phyloP scores from a whole-genome alignment of 352 stramenopile genomes.

The Pythium brassicae region DNA sequence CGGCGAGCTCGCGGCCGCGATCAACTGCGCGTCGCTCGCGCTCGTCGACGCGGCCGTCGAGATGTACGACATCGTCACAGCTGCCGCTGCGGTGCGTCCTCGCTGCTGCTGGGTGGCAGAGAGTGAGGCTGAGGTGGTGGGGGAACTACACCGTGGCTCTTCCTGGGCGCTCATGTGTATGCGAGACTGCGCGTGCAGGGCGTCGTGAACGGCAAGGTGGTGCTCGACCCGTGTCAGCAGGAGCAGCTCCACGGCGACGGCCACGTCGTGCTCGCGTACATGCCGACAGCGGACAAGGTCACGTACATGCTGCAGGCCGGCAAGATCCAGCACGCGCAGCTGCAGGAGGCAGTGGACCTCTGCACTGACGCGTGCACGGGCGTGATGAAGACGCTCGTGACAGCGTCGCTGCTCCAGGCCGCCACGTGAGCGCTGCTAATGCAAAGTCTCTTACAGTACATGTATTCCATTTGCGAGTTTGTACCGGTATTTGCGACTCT shows the following conservation, averaged over 20 bases:
- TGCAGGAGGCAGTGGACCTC: slow-evolving; percentile 84
- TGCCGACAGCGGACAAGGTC: slow-evolving; percentile 77
- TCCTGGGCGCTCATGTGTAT: no score
- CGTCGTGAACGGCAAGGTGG: slow-evolving; percentile 45
- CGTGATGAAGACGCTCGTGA: slow-evolving; percentile 49
- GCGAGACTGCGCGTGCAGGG: slow-evolving; percentile 17
- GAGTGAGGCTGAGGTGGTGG: no score
- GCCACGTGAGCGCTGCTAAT: slow-evolving; percentile 7
- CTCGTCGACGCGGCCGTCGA: slow-evolving; percentile 88
- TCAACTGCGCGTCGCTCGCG: slow-evolving; percentile 86
- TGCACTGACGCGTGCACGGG: slow-evolving; percentile 78
- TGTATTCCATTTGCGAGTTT: no score
- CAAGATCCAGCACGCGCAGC: slow-evolving; percentile 64
- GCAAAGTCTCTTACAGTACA: not conserved
- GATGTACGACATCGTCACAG: slow-evolving; percentile 89
- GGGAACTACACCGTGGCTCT: no score
- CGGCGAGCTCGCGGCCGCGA: slow-evolving; percentile 72
- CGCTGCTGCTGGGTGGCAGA: no score
- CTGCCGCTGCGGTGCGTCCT: slow-evolving; percentile 39
- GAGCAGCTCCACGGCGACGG: slow-evolving; percentile 62
- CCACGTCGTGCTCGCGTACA: slow-evolving; percentile 77
- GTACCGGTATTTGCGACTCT: no score
- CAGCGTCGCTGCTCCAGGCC: slow-evolving; percentile 50
- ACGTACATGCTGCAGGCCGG: slow-evolving; percentile 88
- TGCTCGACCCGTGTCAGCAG: slow-evolving; percentile 68